These are phyloP conservation scores for Lagenidium giganteum DNA, from an alignment of 352 stramenopile species.

Conservation along the genomic window DNA sequence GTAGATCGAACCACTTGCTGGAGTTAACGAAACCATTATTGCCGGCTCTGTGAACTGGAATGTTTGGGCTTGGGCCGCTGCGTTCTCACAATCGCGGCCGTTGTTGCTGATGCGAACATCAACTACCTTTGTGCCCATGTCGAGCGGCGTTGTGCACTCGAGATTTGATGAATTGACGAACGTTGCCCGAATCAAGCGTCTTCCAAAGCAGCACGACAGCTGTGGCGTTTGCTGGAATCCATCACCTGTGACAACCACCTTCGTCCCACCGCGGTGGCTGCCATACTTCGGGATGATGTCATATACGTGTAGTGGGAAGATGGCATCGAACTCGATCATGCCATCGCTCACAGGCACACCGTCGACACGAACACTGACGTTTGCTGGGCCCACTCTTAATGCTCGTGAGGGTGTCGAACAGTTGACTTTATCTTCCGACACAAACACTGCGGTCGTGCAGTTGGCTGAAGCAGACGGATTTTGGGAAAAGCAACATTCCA, in stretches of 20 bases:
- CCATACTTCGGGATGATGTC: slow-evolving; percentile 13
- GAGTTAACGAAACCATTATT: slow-evolving; percentile 19
- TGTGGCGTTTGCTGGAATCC: slow-evolving; percentile 31
- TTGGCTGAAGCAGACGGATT: no score
- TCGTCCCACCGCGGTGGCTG: slow-evolving; percentile 26
- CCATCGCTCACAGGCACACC: no score
- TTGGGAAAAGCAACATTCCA: no score
- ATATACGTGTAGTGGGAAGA: no score
- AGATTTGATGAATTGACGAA: slow-evolving; percentile 53
- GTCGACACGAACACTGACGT: no score
- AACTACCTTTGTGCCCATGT: slow-evolving; percentile 11
- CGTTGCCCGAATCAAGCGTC: slow-evolving; percentile 29
- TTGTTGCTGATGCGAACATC: slow-evolving; percentile 39
- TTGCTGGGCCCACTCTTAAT: no score
- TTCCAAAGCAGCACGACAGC: slow-evolving; percentile 54
- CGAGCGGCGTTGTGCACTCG: slow-evolving; percentile 32
- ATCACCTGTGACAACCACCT: slow-evolving; percentile 26
- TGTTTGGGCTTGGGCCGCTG: slow-evolving; percentile 7
- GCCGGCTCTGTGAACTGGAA: slow-evolving; percentile 34
- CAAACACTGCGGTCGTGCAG: no score
- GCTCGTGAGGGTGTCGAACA: no score
- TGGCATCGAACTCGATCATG: no score
- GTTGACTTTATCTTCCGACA: no score
- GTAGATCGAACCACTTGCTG: slow-evolving; percentile 26
- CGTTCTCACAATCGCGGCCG: slow-evolving; percentile 34